These are phyloP conservation scores for slime mould (Dictyostelium discoideum) DNA, from an alignment of 78 protist species.

Conservation along the genomic window DNA sequence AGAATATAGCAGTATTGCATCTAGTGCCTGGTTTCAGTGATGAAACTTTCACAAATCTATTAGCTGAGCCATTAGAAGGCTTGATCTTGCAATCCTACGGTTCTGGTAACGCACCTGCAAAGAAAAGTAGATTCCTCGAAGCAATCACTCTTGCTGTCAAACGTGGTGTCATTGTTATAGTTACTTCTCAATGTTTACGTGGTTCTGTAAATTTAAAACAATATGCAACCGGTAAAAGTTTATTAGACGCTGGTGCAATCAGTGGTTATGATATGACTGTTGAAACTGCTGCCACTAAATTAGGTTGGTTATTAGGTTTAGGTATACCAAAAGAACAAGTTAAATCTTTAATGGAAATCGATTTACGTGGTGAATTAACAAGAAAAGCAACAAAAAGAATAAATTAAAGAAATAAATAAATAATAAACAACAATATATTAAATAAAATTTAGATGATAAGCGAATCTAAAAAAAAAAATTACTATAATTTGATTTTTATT, in stretches of 20 bases:
- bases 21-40: constrained; percentile 76
- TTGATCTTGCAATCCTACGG: constrained; percentile 55
- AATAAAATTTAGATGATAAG: neutral
- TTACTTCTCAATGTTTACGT: constrained; percentile 68
- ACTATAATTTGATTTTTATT: too few species aligned
- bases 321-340: constrained; percentile 64
- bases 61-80: constrained; percentile 56
- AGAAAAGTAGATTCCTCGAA: constrained; percentile 42
- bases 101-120: constrained; percentile 86
- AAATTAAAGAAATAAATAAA: neutral
- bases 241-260: constrained; percentile 80
- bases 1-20: constrained; percentile 77
- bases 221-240: constrained; percentile 72
- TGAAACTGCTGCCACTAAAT: constrained; percentile 92
- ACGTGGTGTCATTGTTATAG: constrained; percentile 81
- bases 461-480: neutral
- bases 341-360: constrained; percentile 44
- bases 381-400: constrained; percentile 4
- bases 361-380: constrained; percentile 77
- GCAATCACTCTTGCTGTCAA: constrained; percentile 14
- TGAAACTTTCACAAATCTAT: constrained; percentile 8
- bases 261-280: constrained; percentile 94
- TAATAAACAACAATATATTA: neutral
- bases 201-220: constrained; percentile 78
- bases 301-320: constrained; percentile 82